These are phyloP conservation scores for Trametes maxima DNA, from an alignment of 768 basidiomycete species.

Conservation along the genomic window DNA sequence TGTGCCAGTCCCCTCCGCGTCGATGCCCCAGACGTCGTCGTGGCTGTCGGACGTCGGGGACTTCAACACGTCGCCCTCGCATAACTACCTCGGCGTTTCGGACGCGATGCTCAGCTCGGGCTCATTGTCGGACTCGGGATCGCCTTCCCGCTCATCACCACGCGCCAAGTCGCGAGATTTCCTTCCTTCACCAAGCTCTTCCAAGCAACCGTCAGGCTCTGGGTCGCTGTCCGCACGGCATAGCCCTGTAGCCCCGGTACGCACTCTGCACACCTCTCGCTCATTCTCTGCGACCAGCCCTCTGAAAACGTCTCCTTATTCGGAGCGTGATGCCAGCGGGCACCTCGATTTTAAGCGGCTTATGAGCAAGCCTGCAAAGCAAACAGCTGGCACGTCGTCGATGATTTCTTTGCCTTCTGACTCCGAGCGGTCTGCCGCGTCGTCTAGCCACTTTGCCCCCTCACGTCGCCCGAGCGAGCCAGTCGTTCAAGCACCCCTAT, in stretches of 20 bases:
- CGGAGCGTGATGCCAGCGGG: slow-evolving; percentile 29
- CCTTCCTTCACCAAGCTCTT: slow-evolving; percentile 8
- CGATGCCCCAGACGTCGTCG: slow-evolving; percentile 8
- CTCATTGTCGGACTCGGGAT: slow-evolving; percentile 13
- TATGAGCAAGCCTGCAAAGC: slow-evolving; percentile 33
- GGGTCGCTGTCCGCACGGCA: slow-evolving; percentile 10
- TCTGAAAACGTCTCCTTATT: slow-evolving; percentile 26
- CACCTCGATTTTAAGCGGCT: slow-evolving; percentile 35
- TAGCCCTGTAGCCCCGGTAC: slow-evolving; percentile 11
- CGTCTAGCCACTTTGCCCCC: slow-evolving; percentile 4
- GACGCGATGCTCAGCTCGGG: slow-evolving; percentile 15
- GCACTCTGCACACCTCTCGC: slow-evolving; percentile 9
- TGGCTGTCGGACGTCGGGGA: slow-evolving; percentile 20
- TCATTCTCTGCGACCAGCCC: slow-evolving; percentile 16
- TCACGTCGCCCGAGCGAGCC: slow-evolving; percentile 8
- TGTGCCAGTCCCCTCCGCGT: slow-evolving; percentile 10
- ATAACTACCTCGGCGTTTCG: slow-evolving; percentile 8
- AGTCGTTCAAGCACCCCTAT: background rate
- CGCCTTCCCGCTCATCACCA: slow-evolving; percentile 2
- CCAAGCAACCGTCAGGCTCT: slow-evolving; percentile 2
- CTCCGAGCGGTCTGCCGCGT: slow-evolving; percentile 25
- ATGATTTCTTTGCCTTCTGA: slow-evolving; percentile 29
- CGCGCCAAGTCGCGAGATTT: slow-evolving; percentile 17
- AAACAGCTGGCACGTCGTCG: slow-evolving; percentile 27
- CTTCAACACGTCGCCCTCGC: slow-evolving; percentile 1